A percentile compares a stretch with the other conserved stretches of the same genome.
Evolutionary conservation across 768 basidiomycete genomes (phyloP).

Genomic region (Agrocybe praecox): DNA sequence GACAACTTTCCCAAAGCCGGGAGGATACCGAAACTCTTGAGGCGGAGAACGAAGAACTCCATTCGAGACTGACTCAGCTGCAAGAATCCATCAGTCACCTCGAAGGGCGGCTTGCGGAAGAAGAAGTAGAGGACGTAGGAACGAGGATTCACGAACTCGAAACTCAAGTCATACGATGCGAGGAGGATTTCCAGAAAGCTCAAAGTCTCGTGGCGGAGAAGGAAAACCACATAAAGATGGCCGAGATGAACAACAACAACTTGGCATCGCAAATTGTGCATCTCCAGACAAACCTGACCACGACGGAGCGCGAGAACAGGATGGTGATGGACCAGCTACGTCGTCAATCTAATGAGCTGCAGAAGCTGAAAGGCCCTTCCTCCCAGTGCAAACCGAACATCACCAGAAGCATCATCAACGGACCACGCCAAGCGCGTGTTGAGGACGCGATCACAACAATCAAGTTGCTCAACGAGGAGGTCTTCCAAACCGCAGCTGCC

Average conservation of each 20-base stretch:
- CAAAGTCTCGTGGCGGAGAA: slow-evolving; percentile 10
- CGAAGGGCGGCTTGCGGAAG: slow-evolving; percentile 8
- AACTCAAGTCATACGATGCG: slow-evolving; percentile 1
- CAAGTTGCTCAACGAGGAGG: slow-evolving; percentile 38
- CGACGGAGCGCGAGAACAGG: slow-evolving; percentile 29
- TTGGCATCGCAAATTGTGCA: slow-evolving; percentile 21
- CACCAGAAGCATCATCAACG: slow-evolving; percentile 5
- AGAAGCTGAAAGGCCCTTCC: slow-evolving; percentile 14
- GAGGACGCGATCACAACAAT: slow-evolving; percentile 25
- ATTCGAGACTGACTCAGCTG: not conserved
- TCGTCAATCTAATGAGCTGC: slow-evolving; percentile 32
- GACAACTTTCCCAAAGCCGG: not conserved
- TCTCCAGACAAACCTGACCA: slow-evolving; percentile 18
- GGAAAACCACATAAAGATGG: slow-evolving; percentile 19
- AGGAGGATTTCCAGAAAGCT: slow-evolving; percentile 7
- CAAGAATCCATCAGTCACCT: not conserved
- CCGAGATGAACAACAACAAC: slow-evolving; percentile 20
- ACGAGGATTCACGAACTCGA: slow-evolving; percentile 14
- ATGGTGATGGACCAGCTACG: slow-evolving; percentile 36
- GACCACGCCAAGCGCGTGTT: slow-evolving; percentile 8
- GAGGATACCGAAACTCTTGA: slow-evolving; percentile 16
- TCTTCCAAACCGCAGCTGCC: slow-evolving; percentile 41
- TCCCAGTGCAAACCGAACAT: slow-evolving; percentile 7
- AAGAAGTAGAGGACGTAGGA: not conserved
- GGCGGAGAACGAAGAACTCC: not conserved